Evolutionary conservation across 768 basidiomycete species (phyloP).

Genomic region (Thelephora ganbajun): DNA sequence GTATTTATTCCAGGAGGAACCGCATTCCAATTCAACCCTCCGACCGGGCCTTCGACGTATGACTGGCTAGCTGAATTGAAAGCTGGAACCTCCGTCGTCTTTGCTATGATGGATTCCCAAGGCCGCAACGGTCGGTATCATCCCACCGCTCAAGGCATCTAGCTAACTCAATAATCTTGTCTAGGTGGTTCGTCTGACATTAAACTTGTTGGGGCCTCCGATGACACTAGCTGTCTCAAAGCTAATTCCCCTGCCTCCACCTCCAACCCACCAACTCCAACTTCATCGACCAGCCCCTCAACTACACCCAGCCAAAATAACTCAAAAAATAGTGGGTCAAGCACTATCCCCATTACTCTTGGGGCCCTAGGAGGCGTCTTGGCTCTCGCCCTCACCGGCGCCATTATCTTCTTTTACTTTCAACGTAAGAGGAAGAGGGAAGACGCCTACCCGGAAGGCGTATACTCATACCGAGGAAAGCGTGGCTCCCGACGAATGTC

Average conservation of each 20-base stretch:
- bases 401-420: slow-evolving; percentile 10
- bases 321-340: not conserved
- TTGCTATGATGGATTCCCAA: slow-evolving; percentile 12
- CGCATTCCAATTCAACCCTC: slow-evolving; percentile 12
- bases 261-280: slow-evolving; percentile 9
- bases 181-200: slow-evolving; percentile 13
- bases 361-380: slow-evolving; percentile 12
- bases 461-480: slow-evolving; percentile 1
- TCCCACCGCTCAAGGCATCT: not conserved
- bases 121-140: slow-evolving; percentile 9
- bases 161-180: not conserved
- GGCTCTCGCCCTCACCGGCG: slow-evolving; percentile 8
- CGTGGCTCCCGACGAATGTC: slow-evolving; percentile 6
- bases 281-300: not conserved
- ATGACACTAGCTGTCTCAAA: slow-evolving; percentile 13
- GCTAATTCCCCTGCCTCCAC: slow-evolving; percentile 10
- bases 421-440: slow-evolving; percentile 5
- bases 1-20: slow-evolving; percentile 14
- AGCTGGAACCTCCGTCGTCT: slow-evolving; percentile 10
- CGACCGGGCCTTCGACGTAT: slow-evolving; percentile 10
- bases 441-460: slow-evolving; percentile 1
- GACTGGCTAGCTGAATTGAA: slow-evolving; percentile 14
- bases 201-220: slow-evolving; percentile 8
- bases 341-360: slow-evolving; percentile 10
- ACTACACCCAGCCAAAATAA: slow-evolving; percentile 1